These are phyloP conservation scores for Diaporthe citrichinensis DNA, from an alignment of 2,329 filamentous ascomycete species.

Conservation along the genomic window DNA sequence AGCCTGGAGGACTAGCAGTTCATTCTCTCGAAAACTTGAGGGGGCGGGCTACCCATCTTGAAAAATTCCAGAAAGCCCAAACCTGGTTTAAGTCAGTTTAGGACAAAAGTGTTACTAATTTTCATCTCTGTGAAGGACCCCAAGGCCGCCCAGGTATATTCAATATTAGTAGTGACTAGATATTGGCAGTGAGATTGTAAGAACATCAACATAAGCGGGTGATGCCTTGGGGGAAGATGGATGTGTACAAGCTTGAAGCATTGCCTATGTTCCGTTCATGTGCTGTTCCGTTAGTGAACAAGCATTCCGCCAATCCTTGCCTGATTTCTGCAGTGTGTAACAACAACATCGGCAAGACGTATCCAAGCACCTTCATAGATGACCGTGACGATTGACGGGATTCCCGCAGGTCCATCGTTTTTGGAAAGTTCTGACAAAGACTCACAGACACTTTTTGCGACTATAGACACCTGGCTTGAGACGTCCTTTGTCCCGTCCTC, in stretches of 20 bases:
- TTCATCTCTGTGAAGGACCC: not conserved
- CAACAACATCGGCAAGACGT: not conserved
- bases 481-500: not conserved
- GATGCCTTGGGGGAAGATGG: not conserved
- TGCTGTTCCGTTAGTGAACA: not conserved
- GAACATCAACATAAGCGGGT: not conserved
- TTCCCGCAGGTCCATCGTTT: not conserved
- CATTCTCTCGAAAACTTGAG: not conserved
- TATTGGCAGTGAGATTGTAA: not conserved
- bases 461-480: not conserved
- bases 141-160: not conserved
- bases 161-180: not conserved
- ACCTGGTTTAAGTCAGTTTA: not conserved
- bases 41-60: not conserved
- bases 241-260: not conserved
- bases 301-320: too few relatives aligned
- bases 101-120: too few relatives aligned
- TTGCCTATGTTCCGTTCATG: not conserved
- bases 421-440: not conserved
- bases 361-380: not conserved
- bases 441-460: not conserved
- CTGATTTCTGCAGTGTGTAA: not conserved
- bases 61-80: not conserved
- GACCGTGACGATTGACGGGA: not conserved
- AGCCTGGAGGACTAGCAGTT: not conserved